Conservation (phyloP, 208 protist genomes). For the Sergeia podlipaevii region DNA sequence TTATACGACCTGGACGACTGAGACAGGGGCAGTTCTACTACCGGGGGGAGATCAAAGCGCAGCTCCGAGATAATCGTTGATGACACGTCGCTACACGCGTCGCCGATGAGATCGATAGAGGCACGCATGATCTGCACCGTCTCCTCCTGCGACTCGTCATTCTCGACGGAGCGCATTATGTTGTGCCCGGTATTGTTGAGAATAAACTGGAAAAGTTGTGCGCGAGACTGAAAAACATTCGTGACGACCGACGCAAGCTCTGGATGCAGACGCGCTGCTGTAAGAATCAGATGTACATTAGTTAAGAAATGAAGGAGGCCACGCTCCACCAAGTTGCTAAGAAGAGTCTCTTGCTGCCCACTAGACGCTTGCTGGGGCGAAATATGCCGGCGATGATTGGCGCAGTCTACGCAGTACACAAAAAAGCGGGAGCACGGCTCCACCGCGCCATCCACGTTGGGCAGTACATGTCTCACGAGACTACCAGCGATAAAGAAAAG, state of each 20-base stretch:
- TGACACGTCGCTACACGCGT: slow-evolving; percentile 62
- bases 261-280: slow-evolving; percentile 33
- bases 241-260: slow-evolving; percentile 45
- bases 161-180: slow-evolving; percentile 43
- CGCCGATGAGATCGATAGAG: slow-evolving; percentile 71
- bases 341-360: slow-evolving; percentile 3
- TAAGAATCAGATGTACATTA: slow-evolving; percentile 61
- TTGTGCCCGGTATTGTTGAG: slow-evolving; percentile 76
- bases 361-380: not conserved
- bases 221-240: slow-evolving; percentile 60
- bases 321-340: slow-evolving; percentile 60
- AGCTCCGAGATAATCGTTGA: slow-evolving; percentile 42
- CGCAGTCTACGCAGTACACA: slow-evolving; percentile 63
- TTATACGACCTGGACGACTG: slow-evolving; percentile 73
- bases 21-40: slow-evolving; percentile 71
- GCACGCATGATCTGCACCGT: slow-evolving; percentile 56
- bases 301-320: slow-evolving; percentile 67
- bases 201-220: slow-evolving; percentile 83
- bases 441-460: slow-evolving; percentile 40
- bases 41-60: slow-evolving; percentile 66
- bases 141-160: slow-evolving; percentile 41
- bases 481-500: slow-evolving; percentile 71
- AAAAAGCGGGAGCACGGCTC: slow-evolving; percentile 55
- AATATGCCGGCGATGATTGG: slow-evolving; percentile 35
- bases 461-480: slow-evolving; percentile 46